Evolutionary conservation across 768 basidiomycete species (phyloP).

Genomic region (Candolleomyces eurysporus): DNA sequence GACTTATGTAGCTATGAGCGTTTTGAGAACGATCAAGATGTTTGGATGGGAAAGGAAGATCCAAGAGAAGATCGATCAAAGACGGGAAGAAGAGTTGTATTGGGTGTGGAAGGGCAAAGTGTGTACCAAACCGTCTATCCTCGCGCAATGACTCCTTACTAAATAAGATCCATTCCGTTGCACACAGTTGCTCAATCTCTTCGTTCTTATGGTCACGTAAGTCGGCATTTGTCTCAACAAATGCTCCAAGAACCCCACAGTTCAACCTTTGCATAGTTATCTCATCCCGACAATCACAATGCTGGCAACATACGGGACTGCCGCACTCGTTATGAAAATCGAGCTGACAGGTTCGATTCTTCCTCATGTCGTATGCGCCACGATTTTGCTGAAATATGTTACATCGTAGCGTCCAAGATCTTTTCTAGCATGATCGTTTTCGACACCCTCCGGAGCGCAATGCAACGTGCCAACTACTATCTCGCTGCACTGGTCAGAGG

Average conservation of each 20-base stretch:
- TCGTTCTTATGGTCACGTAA: no score
- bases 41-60: slow-evolving; percentile 70
- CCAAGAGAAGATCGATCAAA: slow-evolving; percentile 47
- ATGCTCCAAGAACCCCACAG: no score
- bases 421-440: slow-evolving; percentile 58
- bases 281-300: slow-evolving; percentile 63
- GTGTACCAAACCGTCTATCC: no score
- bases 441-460: slow-evolving; percentile 47
- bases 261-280: slow-evolving; percentile 7
- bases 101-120: slow-evolving; percentile 48
- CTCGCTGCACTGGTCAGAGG: slow-evolving; percentile 11
- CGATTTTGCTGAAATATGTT: no score
- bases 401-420: slow-evolving; percentile 27
- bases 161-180: no score
- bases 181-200: no score
- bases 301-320: slow-evolving; percentile 61
- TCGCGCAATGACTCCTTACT: no score
- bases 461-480: slow-evolving; percentile 22
- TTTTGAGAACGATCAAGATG: slow-evolving; percentile 71
- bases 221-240: no score
- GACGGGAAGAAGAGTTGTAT: slow-evolving; percentile 61
- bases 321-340: slow-evolving; percentile 37
- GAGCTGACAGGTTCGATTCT: slow-evolving; percentile 5
- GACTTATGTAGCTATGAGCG: slow-evolving; percentile 41
- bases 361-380: no score